Conservation (phyloP, 345 rosid species). For the Garcia nutans region DNA sequence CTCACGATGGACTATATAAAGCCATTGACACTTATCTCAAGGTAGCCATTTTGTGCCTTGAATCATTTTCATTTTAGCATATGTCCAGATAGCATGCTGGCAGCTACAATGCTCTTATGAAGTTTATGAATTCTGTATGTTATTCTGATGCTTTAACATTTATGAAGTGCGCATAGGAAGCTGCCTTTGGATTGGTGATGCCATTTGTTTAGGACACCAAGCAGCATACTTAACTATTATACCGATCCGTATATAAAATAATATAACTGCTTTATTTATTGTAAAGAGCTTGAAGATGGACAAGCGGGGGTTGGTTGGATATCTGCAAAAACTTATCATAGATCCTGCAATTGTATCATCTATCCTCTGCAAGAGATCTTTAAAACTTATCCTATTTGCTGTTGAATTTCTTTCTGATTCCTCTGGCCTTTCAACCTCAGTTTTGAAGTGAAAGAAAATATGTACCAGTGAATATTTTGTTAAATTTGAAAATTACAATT, state of each 20-base stretch:
- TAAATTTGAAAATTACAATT: neutral
- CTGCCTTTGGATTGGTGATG: neutral
- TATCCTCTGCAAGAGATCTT: neutral
- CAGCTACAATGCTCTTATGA: neutral
- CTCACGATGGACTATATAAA: constrained; percentile 75
- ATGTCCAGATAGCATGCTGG: neutral
- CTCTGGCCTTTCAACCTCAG: neutral
- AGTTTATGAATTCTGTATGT: neutral
- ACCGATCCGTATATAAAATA: neutral
- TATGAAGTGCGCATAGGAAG: neutral
- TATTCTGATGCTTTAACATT: neutral
- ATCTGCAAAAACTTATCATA: neutral
- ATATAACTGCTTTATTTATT: neutral
- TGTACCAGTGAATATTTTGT: too few species aligned
- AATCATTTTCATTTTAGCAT: neutral
- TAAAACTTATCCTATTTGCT: neutral
- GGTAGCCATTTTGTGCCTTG: constrained; percentile 37
- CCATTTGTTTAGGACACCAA: neutral
- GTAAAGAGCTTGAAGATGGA: neutral
- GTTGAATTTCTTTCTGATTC: neutral
- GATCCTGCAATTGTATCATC: neutral
- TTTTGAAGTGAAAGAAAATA: too few species aligned
- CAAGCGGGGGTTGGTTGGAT: neutral
- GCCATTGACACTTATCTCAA: constrained; percentile 78
- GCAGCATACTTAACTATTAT: too few species aligned